A percentile compares a stretch with the other conserved stretches of the same genome.
Evolutionary conservation across 257 asterid genomes (phyloP).

Genomic region (Petunia axillaris): DNA sequence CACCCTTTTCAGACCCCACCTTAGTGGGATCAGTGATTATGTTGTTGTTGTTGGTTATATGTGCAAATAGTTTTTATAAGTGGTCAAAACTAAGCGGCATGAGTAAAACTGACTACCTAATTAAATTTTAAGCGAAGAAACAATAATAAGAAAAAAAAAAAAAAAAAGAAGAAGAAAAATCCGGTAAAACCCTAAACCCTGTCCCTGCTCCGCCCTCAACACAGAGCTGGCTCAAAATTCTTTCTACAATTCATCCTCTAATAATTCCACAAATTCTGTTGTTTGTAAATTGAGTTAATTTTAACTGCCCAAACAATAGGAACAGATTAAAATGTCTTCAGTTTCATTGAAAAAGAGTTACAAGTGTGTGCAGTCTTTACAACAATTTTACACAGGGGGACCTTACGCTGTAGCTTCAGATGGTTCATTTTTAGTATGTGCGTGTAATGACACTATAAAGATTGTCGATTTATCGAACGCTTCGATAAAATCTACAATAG

Average conservation of each 20-base stretch:
- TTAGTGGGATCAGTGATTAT: too few species aligned
- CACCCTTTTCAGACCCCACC: too few species aligned
- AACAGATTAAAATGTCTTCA: conserved; percentile 35
- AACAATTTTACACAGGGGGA: conserved; percentile 90
- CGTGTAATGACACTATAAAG: conserved; percentile 73
- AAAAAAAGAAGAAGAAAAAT: not conserved
- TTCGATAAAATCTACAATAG: conserved; percentile 75
- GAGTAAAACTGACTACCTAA: too few species aligned
- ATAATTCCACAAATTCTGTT: conserved; percentile 39
- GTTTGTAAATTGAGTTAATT: conserved; percentile 28
- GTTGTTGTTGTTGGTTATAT: too few species aligned
- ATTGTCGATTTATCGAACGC: conserved; percentile 74
- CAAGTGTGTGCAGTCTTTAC: conserved; percentile 65
- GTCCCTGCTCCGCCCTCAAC: not conserved
- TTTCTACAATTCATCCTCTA: not conserved
- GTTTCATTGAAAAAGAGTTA: conserved; percentile 68
- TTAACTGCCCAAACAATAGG: not conserved
- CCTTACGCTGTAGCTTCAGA: conserved; percentile 82
- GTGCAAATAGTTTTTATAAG: too few species aligned
- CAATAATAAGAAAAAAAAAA: not conserved
- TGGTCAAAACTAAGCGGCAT: too few species aligned
- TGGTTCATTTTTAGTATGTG: conserved; percentile 80
- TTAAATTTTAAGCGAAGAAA: too few species aligned
- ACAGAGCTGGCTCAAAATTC: not conserved
- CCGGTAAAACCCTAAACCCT: conserved; percentile 48